Evolutionary conservation across 257 asterid species (phyloP).

Genomic region (Nicotiana attenuata): DNA sequence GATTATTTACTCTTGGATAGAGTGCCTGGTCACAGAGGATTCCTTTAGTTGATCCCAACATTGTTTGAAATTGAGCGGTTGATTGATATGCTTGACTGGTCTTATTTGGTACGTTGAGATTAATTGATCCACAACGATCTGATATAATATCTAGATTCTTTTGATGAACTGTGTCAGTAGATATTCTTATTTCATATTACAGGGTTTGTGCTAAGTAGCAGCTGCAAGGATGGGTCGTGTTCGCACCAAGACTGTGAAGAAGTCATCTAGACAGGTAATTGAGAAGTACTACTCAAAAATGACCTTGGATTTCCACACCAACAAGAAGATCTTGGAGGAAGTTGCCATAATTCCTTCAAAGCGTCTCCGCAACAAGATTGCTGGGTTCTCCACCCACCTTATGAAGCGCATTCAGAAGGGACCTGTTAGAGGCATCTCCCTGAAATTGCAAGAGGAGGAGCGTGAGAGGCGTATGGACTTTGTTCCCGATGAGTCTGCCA

Average conservation of each 20-base stretch:
- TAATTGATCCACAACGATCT: not conserved
- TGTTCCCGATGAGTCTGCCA: constrained; percentile 52
- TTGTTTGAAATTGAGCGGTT: not conserved
- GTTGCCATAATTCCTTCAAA: constrained; percentile 45
- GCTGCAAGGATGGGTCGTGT: constrained; percentile 43
- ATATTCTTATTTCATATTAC: not conserved
- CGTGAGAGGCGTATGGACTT: constrained; percentile 51
- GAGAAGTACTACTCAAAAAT: constrained; percentile 47
- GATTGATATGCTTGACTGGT: not conserved
- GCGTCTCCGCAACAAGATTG: constrained; percentile 38
- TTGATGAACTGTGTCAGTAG: not conserved
- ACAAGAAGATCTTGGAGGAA: constrained; percentile 37
- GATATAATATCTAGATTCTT: not conserved
- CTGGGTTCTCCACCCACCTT: constrained; percentile 41
- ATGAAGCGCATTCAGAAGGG: constrained; percentile 47
- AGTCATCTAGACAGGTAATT: constrained; percentile 46
- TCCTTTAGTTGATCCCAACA: not conserved
- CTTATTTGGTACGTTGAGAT: not conserved
- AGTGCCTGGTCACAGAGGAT: not conserved
- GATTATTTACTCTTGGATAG: not conserved
- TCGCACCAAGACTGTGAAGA: constrained; percentile 48
- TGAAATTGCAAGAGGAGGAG: constrained; percentile 41
- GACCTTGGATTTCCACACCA: constrained; percentile 49
- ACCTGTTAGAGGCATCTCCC: constrained; percentile 37
- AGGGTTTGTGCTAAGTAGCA: not conserved